Evolutionary conservation across 208 protist species (phyloP), one percentile per base, ranked within the genome.

Genomic region (Crithidia brevicula): DNA sequence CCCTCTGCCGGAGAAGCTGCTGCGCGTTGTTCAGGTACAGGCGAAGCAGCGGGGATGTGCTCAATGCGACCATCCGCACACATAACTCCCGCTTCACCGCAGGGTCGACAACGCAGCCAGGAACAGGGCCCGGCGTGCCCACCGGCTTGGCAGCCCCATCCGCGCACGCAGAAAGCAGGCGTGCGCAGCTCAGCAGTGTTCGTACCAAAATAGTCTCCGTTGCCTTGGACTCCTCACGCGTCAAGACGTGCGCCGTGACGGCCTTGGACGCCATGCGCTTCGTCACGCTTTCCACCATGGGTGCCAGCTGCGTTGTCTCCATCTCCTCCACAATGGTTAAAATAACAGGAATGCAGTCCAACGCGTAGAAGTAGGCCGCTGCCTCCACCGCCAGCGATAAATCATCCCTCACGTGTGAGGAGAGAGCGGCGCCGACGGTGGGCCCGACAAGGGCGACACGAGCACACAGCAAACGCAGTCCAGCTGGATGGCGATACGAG

Each of bases 401-500:
- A 10, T 40, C 59, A 28, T 46, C 49, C 0, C 25, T 16, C 30
- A 65, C 16, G n/a, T n/a, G n/a, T n/a, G n/a, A n/a, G n/a, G n/a
- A n/a, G n/a, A n/a, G n/a, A n/a, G n/a, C 54, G 22, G 25, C 47
- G 33, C 23, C 8, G 60, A n/a, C 9, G 10, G 33, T 11, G 33
- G 18, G 15, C 1, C 40, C 28, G 25, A 16, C 20, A 51, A 9
- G 18, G 16, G 71, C 71, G 11, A 87, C 31, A 11, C 84, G 82
- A 0, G 69, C 70, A 5, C 79, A 76, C 18, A 88, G 69, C 10
- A 79, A 38, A 18, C 77, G 78, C 34, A 94, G 45, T 6, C 77
- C 72, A 10, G 80, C 57, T 22, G 80, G 70, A 60, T 94, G 81
- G 31, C 84, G 81, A 66, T 89, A 87, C 7, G 76, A 85, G 33